phyloP scores from a whole-genome alignment of 106 monocot species.

The Chionographis japonica region DNA sequence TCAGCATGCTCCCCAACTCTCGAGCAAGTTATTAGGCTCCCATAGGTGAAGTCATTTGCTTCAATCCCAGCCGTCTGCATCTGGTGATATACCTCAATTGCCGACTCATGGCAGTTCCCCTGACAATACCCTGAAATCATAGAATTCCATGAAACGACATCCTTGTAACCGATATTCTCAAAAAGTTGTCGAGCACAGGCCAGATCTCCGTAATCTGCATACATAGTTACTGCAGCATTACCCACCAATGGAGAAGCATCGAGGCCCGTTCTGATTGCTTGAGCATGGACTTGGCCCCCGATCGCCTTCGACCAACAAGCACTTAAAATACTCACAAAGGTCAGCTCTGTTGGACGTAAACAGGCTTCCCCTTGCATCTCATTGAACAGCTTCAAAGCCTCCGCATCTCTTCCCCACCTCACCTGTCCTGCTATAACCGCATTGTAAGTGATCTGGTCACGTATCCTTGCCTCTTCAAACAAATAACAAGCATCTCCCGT shows the following conservation, averaged over 20 bases:
- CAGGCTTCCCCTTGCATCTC: constrained; percentile 12
- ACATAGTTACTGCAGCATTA: constrained; percentile 33
- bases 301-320: constrained; percentile 13
- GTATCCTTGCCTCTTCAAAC: constrained; percentile 12
- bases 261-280: constrained; percentile 19
- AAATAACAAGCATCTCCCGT: constrained; percentile 15
- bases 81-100: constrained; percentile 1
- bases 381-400: constrained; percentile 22
- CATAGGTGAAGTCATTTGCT: constrained; percentile 39
- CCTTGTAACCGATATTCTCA: constrained; percentile 21
- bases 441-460: constrained; percentile 31
- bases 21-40: constrained; percentile 22
- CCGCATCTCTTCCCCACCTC: constrained; percentile 19
- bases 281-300: constrained; percentile 24
- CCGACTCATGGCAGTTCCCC: constrained; percentile 11
- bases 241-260: constrained; percentile 19
- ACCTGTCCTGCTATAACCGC: constrained; percentile 33
- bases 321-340: constrained; percentile 28
- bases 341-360: constrained; percentile 23
- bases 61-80: constrained; percentile 22
- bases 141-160: constrained; percentile 46
- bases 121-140: constrained; percentile 36
- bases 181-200: constrained; percentile 19
- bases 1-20: not conserved
- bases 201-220: constrained; percentile 16